Conservation (phyloP, 2,329 filamentous ascomycete genomes). For the Trichoderma sp. region DNA sequence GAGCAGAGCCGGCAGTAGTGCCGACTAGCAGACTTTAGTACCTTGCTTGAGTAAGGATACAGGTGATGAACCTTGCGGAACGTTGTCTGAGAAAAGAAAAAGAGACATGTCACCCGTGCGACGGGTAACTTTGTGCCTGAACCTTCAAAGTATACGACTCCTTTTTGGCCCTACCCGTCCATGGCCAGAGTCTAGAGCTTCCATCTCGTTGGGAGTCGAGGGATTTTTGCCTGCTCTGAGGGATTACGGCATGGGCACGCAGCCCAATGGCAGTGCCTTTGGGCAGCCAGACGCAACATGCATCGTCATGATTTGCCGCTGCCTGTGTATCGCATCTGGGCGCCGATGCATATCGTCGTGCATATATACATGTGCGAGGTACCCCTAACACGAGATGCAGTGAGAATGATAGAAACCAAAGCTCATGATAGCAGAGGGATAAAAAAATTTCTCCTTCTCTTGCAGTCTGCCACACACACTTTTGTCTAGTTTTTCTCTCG, state of each 20-base stretch:
- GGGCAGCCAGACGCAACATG: not conserved
- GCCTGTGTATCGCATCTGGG: constrained; percentile 9
- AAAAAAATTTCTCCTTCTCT: not conserved
- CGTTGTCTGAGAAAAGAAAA: not conserved
- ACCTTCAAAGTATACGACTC: not conserved
- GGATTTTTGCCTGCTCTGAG: constrained; percentile 6
- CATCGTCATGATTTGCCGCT: not conserved
- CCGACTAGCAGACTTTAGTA: constrained; percentile 7
- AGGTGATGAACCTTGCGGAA: not conserved
- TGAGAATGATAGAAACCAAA: not conserved
- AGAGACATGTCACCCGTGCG: not conserved
- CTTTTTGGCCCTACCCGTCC: not conserved
- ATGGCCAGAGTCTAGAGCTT: not conserved
- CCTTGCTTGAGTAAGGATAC: not conserved
- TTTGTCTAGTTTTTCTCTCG: not conserved
- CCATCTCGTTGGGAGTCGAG: not conserved
- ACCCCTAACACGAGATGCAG: not conserved
- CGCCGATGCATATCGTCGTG: constrained; percentile 21
- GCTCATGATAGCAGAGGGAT: not conserved
- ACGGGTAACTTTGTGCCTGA: not conserved
- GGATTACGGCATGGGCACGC: not conserved
- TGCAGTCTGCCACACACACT: not conserved
- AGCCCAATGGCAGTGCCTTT: constrained; percentile 6
- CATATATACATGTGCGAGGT: not conserved
- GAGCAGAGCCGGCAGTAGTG: constrained; percentile 19